phyloP scores from a whole-genome alignment of 495 filamentous ascomycete species.

The Aspergillus nanangensis region DNA sequence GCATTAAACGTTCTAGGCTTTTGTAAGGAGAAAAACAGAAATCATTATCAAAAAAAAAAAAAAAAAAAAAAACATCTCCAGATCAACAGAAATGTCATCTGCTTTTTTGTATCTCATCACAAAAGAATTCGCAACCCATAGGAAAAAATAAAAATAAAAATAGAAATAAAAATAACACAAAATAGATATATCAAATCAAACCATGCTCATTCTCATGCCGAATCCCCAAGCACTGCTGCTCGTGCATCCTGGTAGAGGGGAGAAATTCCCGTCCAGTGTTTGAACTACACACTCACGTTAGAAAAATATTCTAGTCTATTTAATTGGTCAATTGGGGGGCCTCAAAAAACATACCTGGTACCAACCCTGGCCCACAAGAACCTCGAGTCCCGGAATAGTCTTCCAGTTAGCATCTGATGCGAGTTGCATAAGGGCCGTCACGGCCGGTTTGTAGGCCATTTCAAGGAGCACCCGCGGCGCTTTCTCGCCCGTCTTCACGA shows the following conservation, averaged over 20 bases:
- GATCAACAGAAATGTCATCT: too few relatives aligned
- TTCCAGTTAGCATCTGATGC: slow-evolving; percentile 80
- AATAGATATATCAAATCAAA: neutral
- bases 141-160: too few relatives aligned
- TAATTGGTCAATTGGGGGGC: too few relatives aligned
- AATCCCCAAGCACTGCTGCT: slow-evolving; percentile 13
- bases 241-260: slow-evolving; percentile 64
- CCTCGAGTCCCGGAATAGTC: slow-evolving; percentile 83
- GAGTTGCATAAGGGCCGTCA: slow-evolving; percentile 81
- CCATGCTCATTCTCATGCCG: neutral
- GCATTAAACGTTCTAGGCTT: too few relatives aligned
- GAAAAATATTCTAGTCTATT: too few relatives aligned
- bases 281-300: slow-evolving; percentile 45
- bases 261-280: slow-evolving; percentile 73
- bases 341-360: slow-evolving; percentile 51
- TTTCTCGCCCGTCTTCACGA: slow-evolving; percentile 26
- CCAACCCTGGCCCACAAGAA: slow-evolving; percentile 83
- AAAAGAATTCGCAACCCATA: neutral
- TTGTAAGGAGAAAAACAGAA: too few relatives aligned
- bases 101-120: too few relatives aligned
- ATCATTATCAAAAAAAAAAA: too few relatives aligned
- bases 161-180: too few relatives aligned
- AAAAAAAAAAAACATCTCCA: too few relatives aligned
- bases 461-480: slow-evolving; percentile 67
- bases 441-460: slow-evolving; percentile 91